phyloP scores from a whole-genome alignment of 176 grass and related monocot genomes.

The Phoenix dactylifera region DNA sequence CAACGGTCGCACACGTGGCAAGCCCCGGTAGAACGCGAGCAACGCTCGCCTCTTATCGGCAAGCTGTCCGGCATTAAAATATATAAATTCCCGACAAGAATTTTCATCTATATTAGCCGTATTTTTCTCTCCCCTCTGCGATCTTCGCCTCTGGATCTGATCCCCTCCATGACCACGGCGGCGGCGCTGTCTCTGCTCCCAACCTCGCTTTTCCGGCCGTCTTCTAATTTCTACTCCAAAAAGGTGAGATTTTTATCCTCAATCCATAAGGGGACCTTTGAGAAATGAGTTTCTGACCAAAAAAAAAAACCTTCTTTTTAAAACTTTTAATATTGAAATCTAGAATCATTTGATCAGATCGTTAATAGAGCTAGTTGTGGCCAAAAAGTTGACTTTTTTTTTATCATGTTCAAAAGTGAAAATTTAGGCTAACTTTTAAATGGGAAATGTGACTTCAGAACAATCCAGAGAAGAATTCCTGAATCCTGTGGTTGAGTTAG shows the following conservation, averaged over 20 bases:
- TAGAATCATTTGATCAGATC: too few species aligned
- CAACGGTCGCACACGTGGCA: conserved; percentile 39
- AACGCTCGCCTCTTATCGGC: conserved; percentile 52
- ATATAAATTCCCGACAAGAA: conserved; percentile 4
- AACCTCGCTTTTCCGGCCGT: conserved; percentile 58
- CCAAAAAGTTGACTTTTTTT: too few species aligned
- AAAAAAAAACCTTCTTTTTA: background rate
- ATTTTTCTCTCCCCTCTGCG: conserved; percentile 8
- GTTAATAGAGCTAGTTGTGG: too few species aligned
- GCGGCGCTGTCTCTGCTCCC: conserved; percentile 49
- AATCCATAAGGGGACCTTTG: too few species aligned
- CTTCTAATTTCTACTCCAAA: conserved; percentile 47
- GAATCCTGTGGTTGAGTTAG: too few species aligned
- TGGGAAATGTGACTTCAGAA: too few species aligned
- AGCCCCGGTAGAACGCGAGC: conserved; percentile 50
- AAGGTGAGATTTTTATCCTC: conserved; percentile 36
- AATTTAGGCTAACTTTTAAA: too few species aligned
- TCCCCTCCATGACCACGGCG: conserved; percentile 60
- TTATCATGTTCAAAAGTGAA: too few species aligned
- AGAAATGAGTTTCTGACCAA: too few species aligned
- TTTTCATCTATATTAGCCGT: background rate
- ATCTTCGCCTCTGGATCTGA: conserved; percentile 9
- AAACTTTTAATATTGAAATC: background rate
- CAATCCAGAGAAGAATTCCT: too few species aligned
- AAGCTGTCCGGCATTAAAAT: conserved; percentile 18